phyloP scores from a whole-genome alignment of 2,329 filamentous ascomycete species.

The Verticillium longisporum region DNA sequence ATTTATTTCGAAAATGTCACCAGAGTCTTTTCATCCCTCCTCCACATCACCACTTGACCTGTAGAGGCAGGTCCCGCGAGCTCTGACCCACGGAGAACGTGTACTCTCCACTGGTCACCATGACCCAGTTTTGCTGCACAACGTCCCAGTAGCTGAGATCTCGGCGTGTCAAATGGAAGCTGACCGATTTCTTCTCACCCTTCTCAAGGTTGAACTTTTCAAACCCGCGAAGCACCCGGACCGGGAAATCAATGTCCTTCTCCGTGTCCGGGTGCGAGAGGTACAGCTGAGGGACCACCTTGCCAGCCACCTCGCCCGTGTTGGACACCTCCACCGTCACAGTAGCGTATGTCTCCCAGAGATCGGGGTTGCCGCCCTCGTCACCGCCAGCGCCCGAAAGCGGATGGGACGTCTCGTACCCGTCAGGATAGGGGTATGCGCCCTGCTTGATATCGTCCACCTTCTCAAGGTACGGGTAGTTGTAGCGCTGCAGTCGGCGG shows the following conservation, averaged over 20 bases:
- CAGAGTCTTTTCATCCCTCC: not conserved
- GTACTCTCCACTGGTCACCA: constrained; percentile 37
- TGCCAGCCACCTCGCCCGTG: constrained; percentile 33
- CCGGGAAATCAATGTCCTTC: constrained; percentile 35
- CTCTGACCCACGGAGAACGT: constrained; percentile 53
- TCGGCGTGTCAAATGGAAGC: constrained; percentile 47
- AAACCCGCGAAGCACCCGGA: constrained; percentile 61
- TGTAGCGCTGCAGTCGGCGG: constrained; percentile 53
- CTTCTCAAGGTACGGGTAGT: constrained; percentile 60
- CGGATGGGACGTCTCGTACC: constrained; percentile 47
- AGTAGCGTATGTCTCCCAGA: constrained; percentile 46
- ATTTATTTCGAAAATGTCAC: not conserved
- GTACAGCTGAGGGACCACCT: constrained; percentile 38
- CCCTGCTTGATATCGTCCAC: constrained; percentile 25
- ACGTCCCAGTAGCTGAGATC: constrained; percentile 58
- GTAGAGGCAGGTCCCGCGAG: constrained; percentile 42
- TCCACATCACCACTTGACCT: constrained; percentile 17
- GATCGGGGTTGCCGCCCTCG: constrained; percentile 61
- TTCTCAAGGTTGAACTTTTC: constrained; percentile 50
- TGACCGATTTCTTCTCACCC: constrained; percentile 45
- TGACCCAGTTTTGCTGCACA: constrained; percentile 47
- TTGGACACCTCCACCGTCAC: constrained; percentile 46
- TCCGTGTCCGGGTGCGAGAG: constrained; percentile 29
- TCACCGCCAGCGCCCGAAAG: constrained; percentile 58
- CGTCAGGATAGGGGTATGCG: constrained; percentile 57